Evolutionary conservation across 2,329 filamentous ascomycete genomes (phyloP), one percentile per base, ranked within the genome.

Genomic region (Alternaria gansuensis): DNA sequence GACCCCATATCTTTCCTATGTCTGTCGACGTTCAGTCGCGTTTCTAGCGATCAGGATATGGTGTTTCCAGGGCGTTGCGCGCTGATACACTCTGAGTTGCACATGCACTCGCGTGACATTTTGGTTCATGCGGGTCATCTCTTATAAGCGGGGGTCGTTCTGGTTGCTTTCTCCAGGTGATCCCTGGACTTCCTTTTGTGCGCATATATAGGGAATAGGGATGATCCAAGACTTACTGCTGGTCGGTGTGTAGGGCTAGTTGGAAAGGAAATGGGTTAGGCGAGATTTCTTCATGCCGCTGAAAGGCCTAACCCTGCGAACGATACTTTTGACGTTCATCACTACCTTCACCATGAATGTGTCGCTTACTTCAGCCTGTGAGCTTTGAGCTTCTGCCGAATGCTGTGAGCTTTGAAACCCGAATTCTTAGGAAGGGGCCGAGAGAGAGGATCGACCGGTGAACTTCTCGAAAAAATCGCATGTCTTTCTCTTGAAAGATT

Each of bases 21-120:
- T 52, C 39, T 9, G 34, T 29, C 29, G 6, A 36, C 28, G 31
- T 57, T 44, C 36, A 49, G n/a, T 41, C 28, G 21, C 41, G 26
- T 55, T 51, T 53, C 26, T n/a, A 50, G 52, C 51, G 29, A 49
- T 48, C 46, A 46, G 53, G 31, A 26, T 37, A 43, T n/a, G 45
- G 24, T 40, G 28, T 40, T 50, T 11, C 26, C 41, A 26, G 29
- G 51, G 45, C 34, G 52, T 34, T 43, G 26, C 29, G 41, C 53
- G 21, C 46, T 60, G 51, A 60, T 49, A 58, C 60, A 61, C 13
- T 21, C 8, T 37, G 43, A 29, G 54, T 57, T 31, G 45, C 46
- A 55, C 13, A 28, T 43, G 34, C 34, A 31, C 21, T 41, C 21
- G 54, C 43, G 48, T 61, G 51, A 34, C 50, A 31, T 28, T 28